Conservation (phyloP, 768 basidiomycete genomes). For the Arthromyces matolae region DNA sequence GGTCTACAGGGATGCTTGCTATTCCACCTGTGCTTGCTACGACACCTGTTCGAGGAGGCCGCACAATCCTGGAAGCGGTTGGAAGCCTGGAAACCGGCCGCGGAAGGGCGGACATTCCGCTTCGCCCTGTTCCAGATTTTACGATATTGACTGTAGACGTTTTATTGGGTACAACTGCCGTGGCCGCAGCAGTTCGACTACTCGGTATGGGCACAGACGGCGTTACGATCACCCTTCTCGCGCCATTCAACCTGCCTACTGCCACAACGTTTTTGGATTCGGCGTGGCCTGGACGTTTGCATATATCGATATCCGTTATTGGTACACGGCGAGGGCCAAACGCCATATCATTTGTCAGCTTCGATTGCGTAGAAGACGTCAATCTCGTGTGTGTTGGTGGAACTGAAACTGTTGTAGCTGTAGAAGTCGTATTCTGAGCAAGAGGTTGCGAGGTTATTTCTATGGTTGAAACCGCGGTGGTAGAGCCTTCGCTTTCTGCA, state of each 20-base stretch:
- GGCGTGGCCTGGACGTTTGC: background rate
- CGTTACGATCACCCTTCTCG: slow-evolving; percentile 14
- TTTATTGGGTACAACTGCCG: slow-evolving; percentile 7
- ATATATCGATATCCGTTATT: slow-evolving; percentile 11
- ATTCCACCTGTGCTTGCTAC: background rate
- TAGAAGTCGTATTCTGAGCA: background rate
- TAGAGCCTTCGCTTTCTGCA: slow-evolving; percentile 3
- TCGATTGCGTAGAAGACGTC: background rate
- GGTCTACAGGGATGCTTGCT: background rate
- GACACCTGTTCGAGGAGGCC: slow-evolving; percentile 7
- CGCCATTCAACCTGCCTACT: slow-evolving; percentile 7
- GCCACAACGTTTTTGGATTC: slow-evolving; percentile 5
- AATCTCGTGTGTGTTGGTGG: background rate
- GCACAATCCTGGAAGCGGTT: slow-evolving; percentile 8
- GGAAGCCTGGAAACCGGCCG: slow-evolving; percentile 16
- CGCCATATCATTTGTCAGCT: slow-evolving; percentile 9
- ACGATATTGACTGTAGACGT: slow-evolving; percentile 9
- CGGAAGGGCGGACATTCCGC: slow-evolving; percentile 14
- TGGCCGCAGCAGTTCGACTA: slow-evolving; percentile 1
- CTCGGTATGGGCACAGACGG: slow-evolving; percentile 4
- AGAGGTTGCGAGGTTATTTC: no score
- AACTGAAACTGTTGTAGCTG: background rate
- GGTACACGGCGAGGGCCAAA: slow-evolving; percentile 37
- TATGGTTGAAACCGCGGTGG: no score
- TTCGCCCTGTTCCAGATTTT: slow-evolving; percentile 10